Conservation (phyloP, 2,329 filamentous ascomycete genomes). For the Aspergillus tamarii region DNA sequence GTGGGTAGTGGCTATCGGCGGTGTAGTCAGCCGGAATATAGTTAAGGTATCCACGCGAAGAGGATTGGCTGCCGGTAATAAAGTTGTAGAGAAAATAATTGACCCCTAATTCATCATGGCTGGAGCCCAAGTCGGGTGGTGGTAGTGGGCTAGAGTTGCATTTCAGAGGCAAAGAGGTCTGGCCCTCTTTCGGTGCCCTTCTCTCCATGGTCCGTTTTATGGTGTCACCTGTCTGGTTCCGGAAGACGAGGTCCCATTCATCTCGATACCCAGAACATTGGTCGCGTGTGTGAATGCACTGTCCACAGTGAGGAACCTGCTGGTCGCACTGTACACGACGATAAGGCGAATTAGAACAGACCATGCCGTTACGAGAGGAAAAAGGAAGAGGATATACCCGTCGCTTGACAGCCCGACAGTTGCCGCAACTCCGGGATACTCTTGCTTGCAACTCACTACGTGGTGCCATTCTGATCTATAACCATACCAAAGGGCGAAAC, state of each 20-base stretch:
- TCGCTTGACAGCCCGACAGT: constrained; percentile 26
- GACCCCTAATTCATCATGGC: constrained; percentile 27
- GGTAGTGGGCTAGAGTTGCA: background rate
- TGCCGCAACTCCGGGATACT: constrained; percentile 24
- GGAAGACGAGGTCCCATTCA: constrained; percentile 36
- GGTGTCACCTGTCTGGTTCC: constrained; percentile 30
- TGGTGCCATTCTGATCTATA: constrained; percentile 3
- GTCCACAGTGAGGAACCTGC: constrained; percentile 26
- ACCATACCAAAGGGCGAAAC: background rate
- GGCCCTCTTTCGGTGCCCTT: background rate
- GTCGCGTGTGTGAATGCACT: constrained; percentile 29
- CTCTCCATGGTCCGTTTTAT: constrained; percentile 24
- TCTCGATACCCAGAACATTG: constrained; percentile 36
- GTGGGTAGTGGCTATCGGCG: constrained; percentile 19
- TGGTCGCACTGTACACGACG: constrained; percentile 27
- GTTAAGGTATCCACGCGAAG: constrained; percentile 28
- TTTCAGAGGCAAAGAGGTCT: background rate
- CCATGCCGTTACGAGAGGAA: background rate
- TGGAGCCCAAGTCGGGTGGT: constrained; percentile 9
- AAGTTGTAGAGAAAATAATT: constrained; percentile 31
- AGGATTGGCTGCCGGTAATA: constrained; percentile 17
- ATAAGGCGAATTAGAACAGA: constrained; percentile 2
- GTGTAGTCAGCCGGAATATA: constrained; percentile 24
- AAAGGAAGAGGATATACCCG: constrained; percentile 19
- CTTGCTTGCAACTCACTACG: constrained; percentile 9